Percentiles rank a stretch among this genome's conserved stretches.
These are phyloP conservation scores for Parietaria judaica DNA, from an alignment of 306 rosid genomes.

Conservation along the genomic window DNA sequence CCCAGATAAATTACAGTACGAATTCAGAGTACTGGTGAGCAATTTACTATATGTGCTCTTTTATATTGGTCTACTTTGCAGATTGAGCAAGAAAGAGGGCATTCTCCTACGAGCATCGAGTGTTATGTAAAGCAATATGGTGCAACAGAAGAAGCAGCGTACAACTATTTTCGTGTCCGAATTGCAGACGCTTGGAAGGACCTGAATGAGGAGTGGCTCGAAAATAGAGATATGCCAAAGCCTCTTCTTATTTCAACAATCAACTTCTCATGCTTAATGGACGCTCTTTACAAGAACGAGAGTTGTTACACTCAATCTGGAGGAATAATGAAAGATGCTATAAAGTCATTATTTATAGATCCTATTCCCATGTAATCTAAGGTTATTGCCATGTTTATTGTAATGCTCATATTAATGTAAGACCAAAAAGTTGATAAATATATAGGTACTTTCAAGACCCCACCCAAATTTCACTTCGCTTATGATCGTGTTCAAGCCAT, in stretches of 20 bases:
- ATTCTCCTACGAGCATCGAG: background rate
- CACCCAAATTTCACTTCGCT: too few species aligned
- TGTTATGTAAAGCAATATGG: slow-evolving; percentile 7
- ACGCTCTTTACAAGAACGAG: background rate
- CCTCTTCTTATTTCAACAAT: background rate
- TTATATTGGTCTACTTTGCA: background rate
- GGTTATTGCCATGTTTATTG: too few species aligned
- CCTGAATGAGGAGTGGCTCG: slow-evolving; percentile 12
- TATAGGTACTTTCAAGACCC: too few species aligned
- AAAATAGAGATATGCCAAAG: background rate
- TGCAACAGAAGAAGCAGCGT: slow-evolving; percentile 1
- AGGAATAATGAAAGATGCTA: background rate
- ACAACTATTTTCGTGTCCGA: background rate
- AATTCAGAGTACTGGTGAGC: too few species aligned
- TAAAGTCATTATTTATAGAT: background rate
- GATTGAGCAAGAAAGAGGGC: slow-evolving; percentile 18
- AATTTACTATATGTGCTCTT: background rate
- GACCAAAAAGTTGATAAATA: too few species aligned
- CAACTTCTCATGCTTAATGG: background rate
- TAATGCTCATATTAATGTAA: too few species aligned
- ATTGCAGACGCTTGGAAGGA: slow-evolving; percentile 14
- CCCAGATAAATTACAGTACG: too few species aligned
- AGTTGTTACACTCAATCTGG: background rate
- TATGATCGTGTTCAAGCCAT: too few species aligned
- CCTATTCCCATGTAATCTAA: background rate